A percentile compares a stretch with the other conserved stretches of the same genome.
These are phyloP conservation scores for Chloromonas sp. DNA, from an alignment of 163 green algal species.

Conservation along the genomic window DNA sequence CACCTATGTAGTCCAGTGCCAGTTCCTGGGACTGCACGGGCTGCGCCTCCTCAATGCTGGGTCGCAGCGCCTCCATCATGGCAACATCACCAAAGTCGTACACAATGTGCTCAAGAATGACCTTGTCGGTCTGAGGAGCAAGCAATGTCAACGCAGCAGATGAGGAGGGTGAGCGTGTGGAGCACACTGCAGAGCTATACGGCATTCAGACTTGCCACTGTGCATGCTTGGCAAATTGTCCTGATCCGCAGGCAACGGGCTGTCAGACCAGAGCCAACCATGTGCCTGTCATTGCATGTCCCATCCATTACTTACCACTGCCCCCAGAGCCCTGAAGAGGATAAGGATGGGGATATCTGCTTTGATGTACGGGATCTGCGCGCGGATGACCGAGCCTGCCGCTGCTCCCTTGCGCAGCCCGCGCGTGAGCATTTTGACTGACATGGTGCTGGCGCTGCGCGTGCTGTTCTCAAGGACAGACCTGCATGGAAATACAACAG, in stretches of 20 bases:
- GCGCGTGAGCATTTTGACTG: slow-evolving; percentile 76
- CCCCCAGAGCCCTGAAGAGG: slow-evolving; percentile 92
- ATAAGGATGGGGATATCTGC: slow-evolving; percentile 94
- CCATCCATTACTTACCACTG: slow-evolving; percentile 53
- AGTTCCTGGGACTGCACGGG: slow-evolving; percentile 81
- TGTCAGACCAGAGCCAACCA: no score
- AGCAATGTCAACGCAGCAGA: no score
- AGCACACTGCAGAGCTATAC: no score
- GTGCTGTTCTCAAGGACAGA: slow-evolving; percentile 78
- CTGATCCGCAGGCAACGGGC: no score
- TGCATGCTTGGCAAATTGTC: no score
- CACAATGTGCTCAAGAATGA: slow-evolving; percentile 98
- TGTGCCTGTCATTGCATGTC: no score
- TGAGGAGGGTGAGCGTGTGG: no score
- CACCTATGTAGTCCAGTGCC: slow-evolving; percentile 95
- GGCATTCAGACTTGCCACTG: no score
- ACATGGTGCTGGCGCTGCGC: slow-evolving; percentile 70
- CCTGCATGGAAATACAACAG: slow-evolving; percentile 29
- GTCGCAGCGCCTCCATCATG: slow-evolving; percentile 92
- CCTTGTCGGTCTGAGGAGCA: slow-evolving; percentile 68
- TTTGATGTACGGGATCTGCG: slow-evolving; percentile 77
- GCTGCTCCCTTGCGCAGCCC: slow-evolving; percentile 30
- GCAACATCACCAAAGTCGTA: slow-evolving; percentile 89
- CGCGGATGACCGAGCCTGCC: slow-evolving; percentile 42
- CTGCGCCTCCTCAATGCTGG: slow-evolving; percentile 92